phyloP scores from a whole-genome alignment of 1,284 basidiomycete species.

The Apiotrichum veenhuisii region DNA sequence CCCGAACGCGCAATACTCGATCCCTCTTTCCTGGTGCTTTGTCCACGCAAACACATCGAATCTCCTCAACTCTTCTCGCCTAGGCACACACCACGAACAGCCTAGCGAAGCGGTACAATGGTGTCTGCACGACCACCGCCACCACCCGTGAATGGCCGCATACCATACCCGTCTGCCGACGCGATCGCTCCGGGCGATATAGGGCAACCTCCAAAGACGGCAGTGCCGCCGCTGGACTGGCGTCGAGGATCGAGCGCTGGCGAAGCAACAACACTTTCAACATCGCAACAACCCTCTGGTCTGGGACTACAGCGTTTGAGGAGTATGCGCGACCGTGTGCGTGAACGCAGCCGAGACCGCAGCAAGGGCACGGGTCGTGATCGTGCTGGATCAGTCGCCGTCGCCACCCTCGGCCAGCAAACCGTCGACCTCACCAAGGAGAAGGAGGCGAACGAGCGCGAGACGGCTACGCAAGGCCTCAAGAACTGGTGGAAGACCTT shows the following conservation, averaged over 20 bases:
- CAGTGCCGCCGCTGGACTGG: neutral
- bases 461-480: slow-evolving; percentile 51
- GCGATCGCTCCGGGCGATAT: slow-evolving; percentile 38
- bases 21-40: too few species aligned
- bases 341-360: neutral
- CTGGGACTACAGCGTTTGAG: neutral
- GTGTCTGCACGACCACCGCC: slow-evolving; percentile 43
- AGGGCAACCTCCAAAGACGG: slow-evolving; percentile 25
- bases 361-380: neutral
- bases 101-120: slow-evolving; percentile 20
- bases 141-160: slow-evolving; percentile 31
- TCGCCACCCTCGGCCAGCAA: neutral
- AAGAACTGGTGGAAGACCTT: slow-evolving; percentile 82
- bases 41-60: too few species aligned
- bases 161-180: slow-evolving; percentile 41
- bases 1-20: too few species aligned
- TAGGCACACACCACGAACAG: neutral
- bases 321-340: slow-evolving; percentile 6
- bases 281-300: neutral
- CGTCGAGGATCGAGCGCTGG: neutral
- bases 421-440: slow-evolving; percentile 3
- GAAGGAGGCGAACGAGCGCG: slow-evolving; percentile 24
- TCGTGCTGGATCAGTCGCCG: neutral
- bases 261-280: neutral
- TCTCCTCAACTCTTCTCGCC: too few species aligned